Conservation (phyloP, 2,329 filamentous ascomycete genomes). For the Aspergillus versicolor region DNA sequence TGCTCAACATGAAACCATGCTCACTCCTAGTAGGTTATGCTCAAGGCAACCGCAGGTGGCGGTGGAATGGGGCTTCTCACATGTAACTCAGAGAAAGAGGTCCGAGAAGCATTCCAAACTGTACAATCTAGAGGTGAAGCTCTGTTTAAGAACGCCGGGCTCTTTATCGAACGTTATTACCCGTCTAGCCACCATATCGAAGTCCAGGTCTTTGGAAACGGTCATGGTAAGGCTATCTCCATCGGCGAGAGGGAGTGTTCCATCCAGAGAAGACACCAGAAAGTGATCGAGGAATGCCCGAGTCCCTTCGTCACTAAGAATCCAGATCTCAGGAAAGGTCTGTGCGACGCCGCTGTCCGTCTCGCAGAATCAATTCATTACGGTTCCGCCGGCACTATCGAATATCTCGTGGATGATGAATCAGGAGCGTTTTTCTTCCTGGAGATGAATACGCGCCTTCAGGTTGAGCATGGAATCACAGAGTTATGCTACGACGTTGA, state of each 20-base stretch:
- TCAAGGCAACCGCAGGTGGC: slow-evolving; percentile 7
- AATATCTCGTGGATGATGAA: slow-evolving; percentile 85
- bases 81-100: background rate
- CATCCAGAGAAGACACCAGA: slow-evolving; percentile 82
- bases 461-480: slow-evolving; percentile 60
- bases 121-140: background rate
- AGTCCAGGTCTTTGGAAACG: slow-evolving; percentile 86
- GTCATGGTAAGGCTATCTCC: slow-evolving; percentile 73
- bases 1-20: background rate
- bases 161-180: background rate
- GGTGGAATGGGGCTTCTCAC: slow-evolving; percentile 1
- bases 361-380: slow-evolving; percentile 61
- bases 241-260: slow-evolving; percentile 87
- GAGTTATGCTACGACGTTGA: slow-evolving; percentile 57
- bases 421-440: slow-evolving; percentile 72
- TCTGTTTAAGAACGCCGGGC: background rate
- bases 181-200: slow-evolving; percentile 66
- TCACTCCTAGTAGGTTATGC: slow-evolving; percentile 1
- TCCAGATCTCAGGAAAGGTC: slow-evolving; percentile 62
- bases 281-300: slow-evolving; percentile 86
- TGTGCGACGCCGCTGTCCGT: slow-evolving; percentile 68
- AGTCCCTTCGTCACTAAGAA: slow-evolving; percentile 63
- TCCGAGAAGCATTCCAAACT: background rate
- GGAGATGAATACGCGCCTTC: slow-evolving; percentile 60
- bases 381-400: slow-evolving; percentile 83